phyloP scores from a whole-genome alignment of 108 stramenopile genomes.

The Cylindrotheca closterium region DNA sequence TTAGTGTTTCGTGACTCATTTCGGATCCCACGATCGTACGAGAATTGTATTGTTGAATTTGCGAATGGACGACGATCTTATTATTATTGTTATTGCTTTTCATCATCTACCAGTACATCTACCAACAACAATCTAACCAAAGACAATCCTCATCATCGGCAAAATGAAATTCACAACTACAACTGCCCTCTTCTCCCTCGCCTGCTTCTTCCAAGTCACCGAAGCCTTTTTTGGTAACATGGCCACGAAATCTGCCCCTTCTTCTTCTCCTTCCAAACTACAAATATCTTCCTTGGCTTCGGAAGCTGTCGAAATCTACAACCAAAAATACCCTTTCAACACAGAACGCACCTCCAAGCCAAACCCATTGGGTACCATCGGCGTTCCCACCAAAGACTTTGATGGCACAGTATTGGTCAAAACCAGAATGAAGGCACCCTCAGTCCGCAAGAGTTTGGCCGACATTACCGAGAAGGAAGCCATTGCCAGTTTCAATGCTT shows the following conservation, averaged over 20 bases:
- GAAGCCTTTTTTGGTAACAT: slow-evolving; percentile 31
- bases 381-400: slow-evolving; percentile 55
- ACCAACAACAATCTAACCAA: too few species aligned
- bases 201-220: too few species aligned
- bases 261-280: slow-evolving; percentile 9
- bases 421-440: neutral
- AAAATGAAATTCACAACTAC: too few species aligned
- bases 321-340: slow-evolving; percentile 41
- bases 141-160: too few species aligned
- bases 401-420: slow-evolving; percentile 36
- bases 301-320: slow-evolving; percentile 57
- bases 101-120: too few species aligned
- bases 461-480: slow-evolving; percentile 39
- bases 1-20: too few species aligned
- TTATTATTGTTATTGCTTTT: too few species aligned
- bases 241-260: slow-evolving; percentile 21
- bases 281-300: slow-evolving; percentile 40
- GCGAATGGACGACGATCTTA: too few species aligned
- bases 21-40: too few species aligned
- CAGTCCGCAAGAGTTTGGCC: slow-evolving; percentile 30
- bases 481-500: slow-evolving; percentile 44
- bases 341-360: slow-evolving; percentile 2
- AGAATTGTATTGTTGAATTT: too few species aligned
- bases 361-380: slow-evolving; percentile 50
- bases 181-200: too few species aligned